These are phyloP conservation scores for Helotiales sp. DNA, from an alignment of 2,329 filamentous ascomycete genomes.

Conservation along the genomic window DNA sequence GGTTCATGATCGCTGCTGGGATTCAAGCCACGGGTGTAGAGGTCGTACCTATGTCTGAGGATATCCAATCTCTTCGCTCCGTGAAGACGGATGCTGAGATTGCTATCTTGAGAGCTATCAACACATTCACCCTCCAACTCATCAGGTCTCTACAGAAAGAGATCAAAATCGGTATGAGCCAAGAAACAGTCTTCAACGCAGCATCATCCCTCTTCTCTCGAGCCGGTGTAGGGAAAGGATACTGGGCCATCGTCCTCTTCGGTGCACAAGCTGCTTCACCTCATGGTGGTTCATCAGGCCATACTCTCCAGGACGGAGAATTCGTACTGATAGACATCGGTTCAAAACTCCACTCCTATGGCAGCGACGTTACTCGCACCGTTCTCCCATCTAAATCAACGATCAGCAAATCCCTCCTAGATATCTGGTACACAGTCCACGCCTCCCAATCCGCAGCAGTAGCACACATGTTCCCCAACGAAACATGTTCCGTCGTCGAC, in stretches of 20 bases:
- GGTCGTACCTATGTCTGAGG: slow-evolving; percentile 50
- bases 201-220: slow-evolving; percentile 51
- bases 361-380: slow-evolving; percentile 61
- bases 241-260: slow-evolving; percentile 65
- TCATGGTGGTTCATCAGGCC: slow-evolving; percentile 42
- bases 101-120: slow-evolving; percentile 57
- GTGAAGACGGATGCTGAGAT: slow-evolving; percentile 57
- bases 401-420: slow-evolving; percentile 36
- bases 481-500: slow-evolving; percentile 58
- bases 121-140: slow-evolving; percentile 60
- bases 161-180: slow-evolving; percentile 53
- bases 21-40: slow-evolving; percentile 52
- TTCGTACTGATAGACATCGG: slow-evolving; percentile 64
- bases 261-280: slow-evolving; percentile 43
- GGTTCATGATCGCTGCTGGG: slow-evolving; percentile 62
- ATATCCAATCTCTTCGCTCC: slow-evolving; percentile 57
- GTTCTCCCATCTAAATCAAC: slow-evolving; percentile 40
- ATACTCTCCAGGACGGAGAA: slow-evolving; percentile 50
- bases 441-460: slow-evolving; percentile 58
- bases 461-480: slow-evolving; percentile 49
- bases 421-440: slow-evolving; percentile 59
- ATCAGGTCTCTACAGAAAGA: slow-evolving; percentile 56
- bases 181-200: slow-evolving; percentile 54
- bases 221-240: slow-evolving; percentile 52
- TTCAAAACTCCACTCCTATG: slow-evolving; percentile 57